Percentiles rank a stretch among this genome's conserved stretches.
Conservation (phyloP, 805 yeast genomes). For the Candida ipomoeae region DNA sequence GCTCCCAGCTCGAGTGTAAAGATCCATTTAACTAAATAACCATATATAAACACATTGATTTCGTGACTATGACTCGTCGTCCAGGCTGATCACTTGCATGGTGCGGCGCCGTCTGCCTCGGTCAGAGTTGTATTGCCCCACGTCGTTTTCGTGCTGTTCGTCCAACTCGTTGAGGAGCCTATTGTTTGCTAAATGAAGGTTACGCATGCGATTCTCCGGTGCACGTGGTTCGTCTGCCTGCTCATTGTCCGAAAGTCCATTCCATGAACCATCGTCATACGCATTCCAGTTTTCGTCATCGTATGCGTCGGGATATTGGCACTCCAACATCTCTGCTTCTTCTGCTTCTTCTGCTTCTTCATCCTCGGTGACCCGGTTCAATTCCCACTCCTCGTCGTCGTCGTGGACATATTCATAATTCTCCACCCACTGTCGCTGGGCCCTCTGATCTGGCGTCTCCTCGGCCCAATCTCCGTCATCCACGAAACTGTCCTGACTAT, state of each 20-base stretch:
- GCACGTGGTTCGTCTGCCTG: neutral
- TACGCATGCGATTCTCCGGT: neutral
- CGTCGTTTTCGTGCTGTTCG: constrained; percentile 10
- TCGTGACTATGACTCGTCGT: constrained; percentile 6
- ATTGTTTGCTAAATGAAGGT: neutral
- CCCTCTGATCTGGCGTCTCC: too few relatives aligned
- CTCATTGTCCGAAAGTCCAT: constrained; percentile 8
- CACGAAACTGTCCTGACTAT: constrained; percentile 19
- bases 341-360: too few relatives aligned
- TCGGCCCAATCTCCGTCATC: constrained; percentile 9
- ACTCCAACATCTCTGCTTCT: too few relatives aligned
- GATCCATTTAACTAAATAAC: too few relatives aligned
- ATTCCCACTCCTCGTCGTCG: neutral
- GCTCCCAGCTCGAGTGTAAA: too few relatives aligned
- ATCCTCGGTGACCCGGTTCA: neutral
- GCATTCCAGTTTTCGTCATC: neutral
- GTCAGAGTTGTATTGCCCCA: constrained; percentile 5
- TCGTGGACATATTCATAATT: neutral
- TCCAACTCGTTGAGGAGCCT: neutral
- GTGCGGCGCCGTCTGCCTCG: neutral
- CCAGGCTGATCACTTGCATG: constrained; percentile 10
- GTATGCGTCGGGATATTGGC: neutral
- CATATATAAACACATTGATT: too few relatives aligned
- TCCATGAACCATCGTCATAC: constrained; percentile 5
- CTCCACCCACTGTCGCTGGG: too few relatives aligned